A percentile compares a stretch with the other conserved stretches of the same genome.
Conservation (phyloP, 2,329 filamentous ascomycete species). For the Penicillium sp. region DNA sequence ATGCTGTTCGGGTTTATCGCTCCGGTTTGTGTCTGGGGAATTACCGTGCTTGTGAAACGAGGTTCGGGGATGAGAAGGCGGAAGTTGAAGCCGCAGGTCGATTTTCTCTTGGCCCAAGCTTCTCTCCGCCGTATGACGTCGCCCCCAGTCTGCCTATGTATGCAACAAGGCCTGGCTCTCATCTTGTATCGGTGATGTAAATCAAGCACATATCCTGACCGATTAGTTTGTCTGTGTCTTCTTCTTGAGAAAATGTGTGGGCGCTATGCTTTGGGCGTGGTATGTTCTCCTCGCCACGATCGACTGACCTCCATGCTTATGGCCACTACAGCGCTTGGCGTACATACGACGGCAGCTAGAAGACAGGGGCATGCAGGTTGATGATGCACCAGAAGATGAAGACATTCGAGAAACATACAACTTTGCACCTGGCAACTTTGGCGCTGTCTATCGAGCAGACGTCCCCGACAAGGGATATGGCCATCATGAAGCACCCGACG, state of each 20-base stretch:
- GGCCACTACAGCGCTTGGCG: constrained; percentile 66
- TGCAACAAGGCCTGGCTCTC: background rate
- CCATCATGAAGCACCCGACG: constrained; percentile 24
- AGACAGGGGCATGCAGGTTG: constrained; percentile 73
- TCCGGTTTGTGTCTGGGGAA: background rate
- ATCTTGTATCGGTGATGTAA: background rate
- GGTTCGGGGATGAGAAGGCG: constrained; percentile 3
- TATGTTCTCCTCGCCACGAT: constrained; percentile 40
- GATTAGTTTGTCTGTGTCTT: background rate
- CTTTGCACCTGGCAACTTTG: constrained; percentile 85
- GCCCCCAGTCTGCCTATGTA: constrained; percentile 11
- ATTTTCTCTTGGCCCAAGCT: constrained; percentile 33
- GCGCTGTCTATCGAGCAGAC: constrained; percentile 83
- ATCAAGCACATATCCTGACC: too few relatives aligned
- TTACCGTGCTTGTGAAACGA: background rate
- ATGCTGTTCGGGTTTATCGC: background rate
- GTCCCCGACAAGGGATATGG: constrained; percentile 61
- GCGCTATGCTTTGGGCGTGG: constrained; percentile 67
- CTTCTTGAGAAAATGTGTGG: constrained; percentile 74
- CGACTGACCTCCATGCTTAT: constrained; percentile 11
- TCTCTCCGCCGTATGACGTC: constrained; percentile 34
- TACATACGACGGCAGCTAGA: constrained; percentile 75
- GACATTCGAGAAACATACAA: constrained; percentile 80
- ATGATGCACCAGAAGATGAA: constrained; percentile 73
- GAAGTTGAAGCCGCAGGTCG: constrained; percentile 13